phyloP scores from a whole-genome alignment of 2,329 filamentous ascomycete genomes.

The Coniochaeta ligniaria region DNA sequence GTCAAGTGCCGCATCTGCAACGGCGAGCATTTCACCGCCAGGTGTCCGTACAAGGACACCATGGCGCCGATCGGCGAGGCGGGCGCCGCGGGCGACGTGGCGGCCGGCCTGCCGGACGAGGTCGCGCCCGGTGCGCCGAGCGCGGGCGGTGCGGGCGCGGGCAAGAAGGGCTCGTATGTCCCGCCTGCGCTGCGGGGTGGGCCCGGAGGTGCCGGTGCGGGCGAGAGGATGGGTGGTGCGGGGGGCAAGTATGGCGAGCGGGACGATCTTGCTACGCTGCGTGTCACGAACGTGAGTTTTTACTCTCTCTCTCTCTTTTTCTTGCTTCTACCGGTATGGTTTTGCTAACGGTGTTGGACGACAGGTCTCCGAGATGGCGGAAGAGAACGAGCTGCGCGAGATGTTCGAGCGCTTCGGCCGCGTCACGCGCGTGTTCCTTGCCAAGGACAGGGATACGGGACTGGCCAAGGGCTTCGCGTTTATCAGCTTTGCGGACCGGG shows the following conservation, averaged over 20 bases:
- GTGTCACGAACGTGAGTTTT: slow-evolving; percentile 87
- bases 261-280: slow-evolving; percentile 91
- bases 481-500: slow-evolving; percentile 88
- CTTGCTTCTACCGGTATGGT: slow-evolving; percentile 17
- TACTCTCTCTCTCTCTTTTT: slow-evolving; percentile 1
- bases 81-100: slow-evolving; percentile 45
- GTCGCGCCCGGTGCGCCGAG: slow-evolving; percentile 38
- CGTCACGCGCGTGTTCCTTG: slow-evolving; percentile 94
- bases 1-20: slow-evolving; percentile 99
- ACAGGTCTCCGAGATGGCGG: slow-evolving; percentile 94
- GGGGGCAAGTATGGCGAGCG: slow-evolving; percentile 82
- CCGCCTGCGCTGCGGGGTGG: slow-evolving; percentile 71
- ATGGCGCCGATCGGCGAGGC: slow-evolving; percentile 80
- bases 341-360: slow-evolving; percentile 4
- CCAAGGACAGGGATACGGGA: slow-evolving; percentile 94
- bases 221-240: slow-evolving; percentile 71
- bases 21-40: slow-evolving; percentile 97
- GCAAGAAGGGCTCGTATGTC: slow-evolving; percentile 80
- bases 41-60: slow-evolving; percentile 99
- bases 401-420: slow-evolving; percentile 98
- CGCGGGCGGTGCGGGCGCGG: slow-evolving; percentile 52
- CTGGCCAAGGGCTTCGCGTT: slow-evolving; percentile 98
- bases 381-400: slow-evolving; percentile 90
- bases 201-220: slow-evolving; percentile 43
- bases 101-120: slow-evolving; percentile 48